Percentiles rank a stretch among this genome's conserved stretches.
Conservation (phyloP, 75 land plant genomes). For the Chamaecyparis obtusa region DNA sequence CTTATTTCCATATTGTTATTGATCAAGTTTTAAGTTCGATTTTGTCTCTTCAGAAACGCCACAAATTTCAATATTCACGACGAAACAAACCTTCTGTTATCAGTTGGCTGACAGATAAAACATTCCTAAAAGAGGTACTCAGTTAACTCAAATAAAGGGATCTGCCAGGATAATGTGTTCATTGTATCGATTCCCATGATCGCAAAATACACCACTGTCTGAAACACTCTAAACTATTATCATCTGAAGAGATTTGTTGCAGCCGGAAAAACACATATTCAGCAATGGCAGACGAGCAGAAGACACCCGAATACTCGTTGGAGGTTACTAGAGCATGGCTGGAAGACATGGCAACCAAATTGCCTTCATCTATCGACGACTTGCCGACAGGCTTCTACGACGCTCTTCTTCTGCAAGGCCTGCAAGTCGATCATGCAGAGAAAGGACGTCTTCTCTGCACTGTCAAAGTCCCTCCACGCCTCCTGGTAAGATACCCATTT, state of each 20-base stretch:
- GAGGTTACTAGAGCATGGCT: not conserved
- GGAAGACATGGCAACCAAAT: not conserved
- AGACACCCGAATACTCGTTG: not conserved
- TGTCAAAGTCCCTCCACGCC: constrained; percentile 45
- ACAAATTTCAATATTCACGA: no score
- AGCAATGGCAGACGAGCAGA: not conserved
- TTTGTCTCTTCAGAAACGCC: no score
- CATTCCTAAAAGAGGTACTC: no score
- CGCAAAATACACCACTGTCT: not conserved
- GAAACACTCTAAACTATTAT: not conserved
- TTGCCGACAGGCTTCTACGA: constrained; percentile 35
- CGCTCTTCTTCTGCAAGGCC: constrained; percentile 30
- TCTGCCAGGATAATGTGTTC: no score
- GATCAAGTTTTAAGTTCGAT: no score
- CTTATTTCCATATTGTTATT: no score
- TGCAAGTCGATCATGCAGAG: constrained; percentile 32
- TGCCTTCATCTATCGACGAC: constrained; percentile 8
- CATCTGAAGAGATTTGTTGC: no score
- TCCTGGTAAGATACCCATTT: constrained; percentile 27
- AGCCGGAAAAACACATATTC: not conserved
- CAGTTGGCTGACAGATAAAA: no score
- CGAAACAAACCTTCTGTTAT: no score
- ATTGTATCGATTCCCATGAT: no score
- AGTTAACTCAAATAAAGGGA: no score
- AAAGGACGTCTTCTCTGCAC: constrained; percentile 45